Base-by-base conservation (phyloP, 257 asterid genomes). In the Eucommia ulmoides region DNA sequence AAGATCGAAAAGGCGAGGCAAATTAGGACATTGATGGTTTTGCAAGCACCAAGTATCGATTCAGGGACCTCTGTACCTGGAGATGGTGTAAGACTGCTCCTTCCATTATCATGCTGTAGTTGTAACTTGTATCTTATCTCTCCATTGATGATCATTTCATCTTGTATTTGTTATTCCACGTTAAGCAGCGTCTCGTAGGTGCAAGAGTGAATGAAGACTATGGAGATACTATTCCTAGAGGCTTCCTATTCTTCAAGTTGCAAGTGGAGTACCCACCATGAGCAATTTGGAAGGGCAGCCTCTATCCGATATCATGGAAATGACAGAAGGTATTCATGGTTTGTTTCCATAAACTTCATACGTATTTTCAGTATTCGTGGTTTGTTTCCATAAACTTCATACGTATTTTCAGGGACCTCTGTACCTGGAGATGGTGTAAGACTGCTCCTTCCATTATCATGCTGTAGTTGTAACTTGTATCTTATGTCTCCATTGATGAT, bases 1-100 rank as follows among this genome's bases (percentile, higher is more conserved):
- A 91, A 78, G 80, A 75, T 91, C 64, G 95, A 83, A 79, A 82
- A 81, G 76, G 93, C 96, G 41, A 91, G 68, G 72, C 74, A 80
- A 46, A 60, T 77, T 52, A 69, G 93, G 74, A 86, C 68, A 49
- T 62, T 88, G 50, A 73, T 75, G 81, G 83, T 77, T 11, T 63
- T 70, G 66, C 79, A 89, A 66, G 80, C 71, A 33, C 81, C 67
- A 45, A 76, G 66, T 50, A 56, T 64, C 60, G 50, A 71, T 60
- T 56, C 92, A 20, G 89, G 67, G 22, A 49, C 72, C 33, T 58
- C 91, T 60, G 64, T 81, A 35, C 72, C 63, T 20, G 74, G 80
- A 66, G 94, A 78, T 23, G 74, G 61, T 77, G 96, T 84, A 77
- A 50, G 60, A 42, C 26, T 49, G 22, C 45, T 41, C 69, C 60